Evolutionary conservation across 176 grass and related monocot genomes (phyloP).

Genomic region (Triticum turgidum): DNA sequence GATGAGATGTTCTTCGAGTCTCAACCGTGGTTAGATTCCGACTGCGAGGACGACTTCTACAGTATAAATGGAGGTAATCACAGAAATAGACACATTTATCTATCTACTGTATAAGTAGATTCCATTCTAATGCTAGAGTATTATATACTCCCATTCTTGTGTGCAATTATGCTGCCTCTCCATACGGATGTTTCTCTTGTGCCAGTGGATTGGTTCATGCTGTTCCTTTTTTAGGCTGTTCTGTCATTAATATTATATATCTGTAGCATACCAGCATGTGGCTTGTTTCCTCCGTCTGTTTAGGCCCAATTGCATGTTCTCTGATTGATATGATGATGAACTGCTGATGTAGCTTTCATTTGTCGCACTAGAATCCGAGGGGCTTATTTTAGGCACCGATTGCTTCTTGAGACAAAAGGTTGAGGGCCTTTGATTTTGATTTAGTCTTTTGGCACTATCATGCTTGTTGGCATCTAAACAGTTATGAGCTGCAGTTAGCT

Average conservation of each 20-base stretch:
- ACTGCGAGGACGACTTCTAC: conserved; percentile 93
- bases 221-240: conserved; percentile 10
- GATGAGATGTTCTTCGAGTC: conserved; percentile 89
- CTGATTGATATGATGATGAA: conserved; percentile 13
- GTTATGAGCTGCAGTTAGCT: conserved; percentile 1
- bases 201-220: background rate
- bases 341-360: conserved; percentile 27
- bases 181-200: conserved; percentile 21
- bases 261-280: conserved; percentile 28
- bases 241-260: conserved; percentile 26
- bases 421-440: conserved; percentile 24
- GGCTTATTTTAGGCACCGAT: conserved; percentile 26
- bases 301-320: conserved; percentile 30
- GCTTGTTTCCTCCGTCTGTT: conserved; percentile 23
- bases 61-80: conserved; percentile 93
- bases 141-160: background rate
- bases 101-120: background rate
- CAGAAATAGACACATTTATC: background rate
- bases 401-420: conserved; percentile 42
- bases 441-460: conserved; percentile 26
- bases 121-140: background rate
- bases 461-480: conserved; percentile 26
- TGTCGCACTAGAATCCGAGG: conserved; percentile 29
- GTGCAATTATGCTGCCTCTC: background rate
- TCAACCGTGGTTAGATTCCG: conserved; percentile 76